Evolutionary conservation across 805 yeast species (phyloP).

Genomic region (Spathaspora boniae): DNA sequence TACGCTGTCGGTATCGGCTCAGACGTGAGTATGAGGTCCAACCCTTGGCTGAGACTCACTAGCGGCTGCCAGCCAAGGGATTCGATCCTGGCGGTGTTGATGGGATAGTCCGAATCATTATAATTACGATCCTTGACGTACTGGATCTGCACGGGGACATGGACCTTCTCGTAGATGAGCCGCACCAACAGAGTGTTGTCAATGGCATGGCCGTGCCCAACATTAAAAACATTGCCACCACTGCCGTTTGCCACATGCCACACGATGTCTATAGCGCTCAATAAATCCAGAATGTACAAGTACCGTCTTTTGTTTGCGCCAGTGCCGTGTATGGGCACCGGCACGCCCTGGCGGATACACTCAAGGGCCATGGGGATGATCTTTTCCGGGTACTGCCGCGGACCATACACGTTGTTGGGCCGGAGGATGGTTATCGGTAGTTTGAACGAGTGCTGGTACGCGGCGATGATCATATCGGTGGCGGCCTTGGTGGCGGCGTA

Average conservation of each 20-base stretch:
- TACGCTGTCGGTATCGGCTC: too few relatives aligned
- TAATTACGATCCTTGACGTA: constrained; percentile 29
- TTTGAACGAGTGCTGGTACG: constrained; percentile 41
- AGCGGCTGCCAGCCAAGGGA: constrained; percentile 31
- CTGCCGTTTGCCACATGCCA: constrained; percentile 12
- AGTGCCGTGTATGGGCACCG: constrained; percentile 44
- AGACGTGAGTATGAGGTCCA: constrained; percentile 7
- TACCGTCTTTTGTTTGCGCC: constrained; percentile 44
- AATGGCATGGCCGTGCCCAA: constrained; percentile 25
- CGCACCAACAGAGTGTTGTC: constrained; percentile 22
- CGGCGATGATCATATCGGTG: constrained; percentile 44
- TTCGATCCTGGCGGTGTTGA: constrained; percentile 19
- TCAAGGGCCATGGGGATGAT: constrained; percentile 35
- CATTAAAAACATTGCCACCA: constrained; percentile 18
- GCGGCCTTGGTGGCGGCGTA: constrained; percentile 57
- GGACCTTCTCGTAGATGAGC: constrained; percentile 15
- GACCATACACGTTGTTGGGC: constrained; percentile 53
- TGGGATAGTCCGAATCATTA: constrained; percentile 29
- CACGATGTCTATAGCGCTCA: constrained; percentile 33
- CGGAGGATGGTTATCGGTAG: constrained; percentile 43
- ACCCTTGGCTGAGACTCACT: constrained; percentile 19
- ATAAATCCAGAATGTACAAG: constrained; percentile 42
- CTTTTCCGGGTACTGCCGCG: constrained; percentile 53
- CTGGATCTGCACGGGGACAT: constrained; percentile 13
- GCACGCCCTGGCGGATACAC: constrained; percentile 19